Base-by-base conservation (phyloP, 2,329 filamentous ascomycete species). In the Seiridium cupressi region DNA sequence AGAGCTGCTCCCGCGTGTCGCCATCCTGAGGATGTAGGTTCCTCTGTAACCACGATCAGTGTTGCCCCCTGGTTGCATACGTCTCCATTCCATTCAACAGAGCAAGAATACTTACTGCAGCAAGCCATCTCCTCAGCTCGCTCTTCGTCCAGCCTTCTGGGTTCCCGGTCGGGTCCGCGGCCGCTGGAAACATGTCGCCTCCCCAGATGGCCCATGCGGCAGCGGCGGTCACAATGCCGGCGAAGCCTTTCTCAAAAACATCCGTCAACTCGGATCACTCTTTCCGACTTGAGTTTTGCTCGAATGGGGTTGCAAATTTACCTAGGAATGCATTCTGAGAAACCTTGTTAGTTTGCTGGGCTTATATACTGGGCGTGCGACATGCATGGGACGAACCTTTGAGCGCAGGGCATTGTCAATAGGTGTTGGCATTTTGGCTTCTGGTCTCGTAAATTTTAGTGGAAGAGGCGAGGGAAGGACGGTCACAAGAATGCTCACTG, bases 161-260 rank as follows among this genome's bases (percentile, higher is more conserved):
- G 79, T 92, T 84, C 62, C 93, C 93, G 35, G 80, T 91, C n/a
- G 93, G 92, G 71, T 97, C 93, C 53, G 80, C 62, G 65, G 87
- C 80, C 3, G 84, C 75, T 1, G 93, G 93, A 69, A 97, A 96
- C 69, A 97, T 84, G 64, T 94, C 92, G 57, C 86, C 83, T 60
- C 92, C 92, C 88, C 90, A 96, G 68, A 97, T 94, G 18, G 86
- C 84, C 89, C 90, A 97, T 47, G 86, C 87, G 13, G 92, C 90
- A 2, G 90, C 92, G 2, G 90, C 92, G 5, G 91, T 90, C 11
- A 97, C 84, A 57, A 96, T 83, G 8, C 90, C 91, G 4, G 90
- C 88, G 72, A 97, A 97, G 18, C 88, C 91, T 88, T 77, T 59
- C 68, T 67, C 60, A 47, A 62, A 66, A 69, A 54, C n/a, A 3